Percentiles rank a stretch among this genome's conserved stretches.
Conservation (phyloP, 129 eudicot species). For the Smallanthus sonchifolius region DNA sequence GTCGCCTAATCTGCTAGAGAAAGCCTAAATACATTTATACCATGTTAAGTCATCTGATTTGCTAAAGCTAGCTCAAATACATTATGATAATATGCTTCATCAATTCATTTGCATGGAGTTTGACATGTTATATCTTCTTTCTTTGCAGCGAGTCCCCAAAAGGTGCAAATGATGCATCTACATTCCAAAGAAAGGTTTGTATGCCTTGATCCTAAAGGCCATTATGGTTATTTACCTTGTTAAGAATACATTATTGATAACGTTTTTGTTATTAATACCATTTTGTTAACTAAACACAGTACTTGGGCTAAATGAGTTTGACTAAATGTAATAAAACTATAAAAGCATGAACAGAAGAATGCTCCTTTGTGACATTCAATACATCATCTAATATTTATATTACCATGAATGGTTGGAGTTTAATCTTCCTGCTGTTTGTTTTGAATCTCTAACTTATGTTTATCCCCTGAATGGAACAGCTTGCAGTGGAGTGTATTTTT, state of each 20-base stretch:
- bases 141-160: constrained; percentile 94
- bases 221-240: neutral
- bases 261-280: neutral
- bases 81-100: constrained; percentile 1
- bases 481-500: constrained; percentile 98
- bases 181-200: constrained; percentile 96
- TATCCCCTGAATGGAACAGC: constrained; percentile 44
- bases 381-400: neutral
- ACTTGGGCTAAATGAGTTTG: neutral
- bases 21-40: neutral
- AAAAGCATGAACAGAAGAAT: neutral
- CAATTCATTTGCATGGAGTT: constrained; percentile 9
- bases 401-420: neutral
- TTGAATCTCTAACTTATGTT: constrained; percentile 12
- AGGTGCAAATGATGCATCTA: constrained; percentile 96
- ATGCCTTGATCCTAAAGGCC: constrained; percentile 8
- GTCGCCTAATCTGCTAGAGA: constrained; percentile 15
- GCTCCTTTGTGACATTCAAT: neutral
- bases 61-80: constrained; percentile 14
- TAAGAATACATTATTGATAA: neutral
- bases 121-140: constrained; percentile 19
- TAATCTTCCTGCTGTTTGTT: neutral
- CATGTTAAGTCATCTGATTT: constrained; percentile 1
- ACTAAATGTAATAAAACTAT: neutral
- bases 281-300: neutral